phyloP scores from a whole-genome alignment of 192 early-diverging fungal genomes.

The Pilobolus umbonatus region DNA sequence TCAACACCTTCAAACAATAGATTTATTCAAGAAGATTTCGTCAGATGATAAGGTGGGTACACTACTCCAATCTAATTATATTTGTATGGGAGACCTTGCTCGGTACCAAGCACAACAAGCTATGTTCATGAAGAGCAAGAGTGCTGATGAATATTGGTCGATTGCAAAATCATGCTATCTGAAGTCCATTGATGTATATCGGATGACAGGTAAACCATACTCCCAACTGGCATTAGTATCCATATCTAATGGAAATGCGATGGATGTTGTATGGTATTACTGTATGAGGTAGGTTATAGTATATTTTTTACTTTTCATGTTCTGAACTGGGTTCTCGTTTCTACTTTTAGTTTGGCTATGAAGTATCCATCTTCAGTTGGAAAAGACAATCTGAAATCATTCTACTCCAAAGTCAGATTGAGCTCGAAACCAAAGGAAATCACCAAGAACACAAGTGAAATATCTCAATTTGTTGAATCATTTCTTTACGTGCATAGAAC shows the following conservation, averaged over 20 bases:
- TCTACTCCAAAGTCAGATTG: conserved; percentile 45
- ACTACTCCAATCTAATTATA: conserved; percentile 46
- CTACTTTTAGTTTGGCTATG: conserved; percentile 40
- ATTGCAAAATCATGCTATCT: conserved; percentile 25
- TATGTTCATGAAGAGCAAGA: not conserved
- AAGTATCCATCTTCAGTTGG: conserved; percentile 45
- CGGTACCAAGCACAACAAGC: conserved; percentile 39
- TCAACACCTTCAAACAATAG: not conserved
- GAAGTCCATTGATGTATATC: conserved; percentile 21
- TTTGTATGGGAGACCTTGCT: conserved; percentile 52
- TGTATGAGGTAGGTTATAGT: conserved; percentile 27
- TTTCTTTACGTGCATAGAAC: conserved; percentile 23
- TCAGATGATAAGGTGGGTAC: conserved; percentile 6
- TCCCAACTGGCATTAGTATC: conserved; percentile 32
- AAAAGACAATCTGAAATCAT: conserved; percentile 47
- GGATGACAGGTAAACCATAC: conserved; percentile 29
- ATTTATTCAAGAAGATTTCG: conserved; percentile 22
- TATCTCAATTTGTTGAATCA: conserved; percentile 20
- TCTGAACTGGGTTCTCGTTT: not conserved
- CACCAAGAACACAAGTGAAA: not conserved
- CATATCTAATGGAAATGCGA: conserved; percentile 21
- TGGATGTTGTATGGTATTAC: conserved; percentile 39
- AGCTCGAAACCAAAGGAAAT: conserved; percentile 19
- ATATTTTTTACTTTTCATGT: not conserved
- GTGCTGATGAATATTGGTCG: conserved; percentile 3